A percentile compares a stretch with the other conserved stretches of the same genome.
Evolutionary conservation across 2,329 filamentous ascomycete genomes (phyloP).

Genomic region (Aspergillus sp.): DNA sequence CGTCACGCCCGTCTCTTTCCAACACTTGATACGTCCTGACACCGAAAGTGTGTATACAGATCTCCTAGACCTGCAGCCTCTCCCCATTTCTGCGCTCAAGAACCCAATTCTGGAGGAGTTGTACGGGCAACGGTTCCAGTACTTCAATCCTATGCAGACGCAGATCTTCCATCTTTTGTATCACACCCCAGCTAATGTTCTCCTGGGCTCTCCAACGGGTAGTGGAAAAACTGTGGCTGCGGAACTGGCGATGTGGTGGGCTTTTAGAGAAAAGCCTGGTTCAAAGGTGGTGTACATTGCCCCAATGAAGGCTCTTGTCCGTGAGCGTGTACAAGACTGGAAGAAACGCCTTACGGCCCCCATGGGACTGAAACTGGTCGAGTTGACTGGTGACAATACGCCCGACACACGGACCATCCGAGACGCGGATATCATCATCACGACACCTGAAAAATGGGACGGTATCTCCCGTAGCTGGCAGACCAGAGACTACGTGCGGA

Average conservation of each 20-base stretch:
- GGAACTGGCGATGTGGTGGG: constrained; percentile 99
- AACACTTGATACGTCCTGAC: constrained; percentile 94
- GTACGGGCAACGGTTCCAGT: constrained; percentile 85
- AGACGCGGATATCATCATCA: constrained; percentile 96
- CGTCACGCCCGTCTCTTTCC: constrained; percentile 91
- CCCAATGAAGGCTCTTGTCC: constrained; percentile 97
- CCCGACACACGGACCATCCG: constrained; percentile 94
- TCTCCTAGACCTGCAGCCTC: constrained; percentile 82
- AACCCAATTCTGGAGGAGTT: constrained; percentile 84
- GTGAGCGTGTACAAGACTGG: constrained; percentile 96
- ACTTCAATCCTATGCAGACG: constrained; percentile 99
- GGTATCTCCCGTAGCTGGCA: constrained; percentile 99
- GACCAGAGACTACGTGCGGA: constrained; percentile 89
- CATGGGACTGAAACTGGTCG: constrained; percentile 85
- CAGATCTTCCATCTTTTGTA: constrained; percentile 98
- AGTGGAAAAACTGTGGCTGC: constrained; percentile 97
- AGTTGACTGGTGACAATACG: constrained; percentile 96
- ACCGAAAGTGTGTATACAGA: constrained; percentile 98
- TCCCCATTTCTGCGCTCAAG: constrained; percentile 82
- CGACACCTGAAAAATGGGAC: constrained; percentile 99
- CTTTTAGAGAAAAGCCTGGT: constrained; percentile 87
- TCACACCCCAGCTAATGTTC: constrained; percentile 84
- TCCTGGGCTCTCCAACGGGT: constrained; percentile 92
- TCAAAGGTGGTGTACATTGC: constrained; percentile 99
- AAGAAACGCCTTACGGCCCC: constrained; percentile 73